These are phyloP conservation scores for Lepidium aucheri DNA, from an alignment of 345 rosid species.

Conservation along the genomic window DNA sequence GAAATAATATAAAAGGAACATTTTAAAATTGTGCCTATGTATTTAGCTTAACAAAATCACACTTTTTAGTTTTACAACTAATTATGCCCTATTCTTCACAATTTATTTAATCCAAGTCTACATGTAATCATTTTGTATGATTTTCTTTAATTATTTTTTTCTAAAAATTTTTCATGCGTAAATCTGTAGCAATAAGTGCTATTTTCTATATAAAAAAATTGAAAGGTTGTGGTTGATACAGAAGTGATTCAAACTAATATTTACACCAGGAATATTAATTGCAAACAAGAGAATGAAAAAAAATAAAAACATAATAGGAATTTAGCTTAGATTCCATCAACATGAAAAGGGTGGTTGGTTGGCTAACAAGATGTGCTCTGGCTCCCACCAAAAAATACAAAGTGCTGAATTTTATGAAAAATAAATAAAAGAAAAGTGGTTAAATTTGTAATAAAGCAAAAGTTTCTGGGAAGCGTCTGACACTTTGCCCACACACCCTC, in stretches of 20 bases:
- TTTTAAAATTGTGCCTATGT: no score
- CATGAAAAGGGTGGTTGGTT: slow-evolving; percentile 23
- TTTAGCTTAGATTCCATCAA: slow-evolving; percentile 15
- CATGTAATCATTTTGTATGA: no score
- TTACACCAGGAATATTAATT: background rate
- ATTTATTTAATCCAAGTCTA: no score
- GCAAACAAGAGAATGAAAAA: background rate
- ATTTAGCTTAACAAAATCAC: no score
- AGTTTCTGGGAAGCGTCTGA: slow-evolving; percentile 7
- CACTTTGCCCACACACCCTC: background rate
- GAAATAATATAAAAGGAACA: no score
- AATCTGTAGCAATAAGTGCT: no score
- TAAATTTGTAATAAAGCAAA: slow-evolving; percentile 19
- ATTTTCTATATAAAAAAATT: no score
- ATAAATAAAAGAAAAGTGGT: background rate
- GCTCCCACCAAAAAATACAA: slow-evolving; percentile 8
- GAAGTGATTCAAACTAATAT: background rate
- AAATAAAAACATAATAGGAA: background rate
- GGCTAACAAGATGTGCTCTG: slow-evolving; percentile 25
- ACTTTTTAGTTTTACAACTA: no score
- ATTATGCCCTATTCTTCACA: no score
- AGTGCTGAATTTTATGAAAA: background rate
- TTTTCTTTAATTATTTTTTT: no score
- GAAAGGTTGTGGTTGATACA: no score
- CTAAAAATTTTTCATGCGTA: no score